Evolutionary conservation across 805 yeast genomes (phyloP).

Genomic region (Maudiozyma turicensis): DNA sequence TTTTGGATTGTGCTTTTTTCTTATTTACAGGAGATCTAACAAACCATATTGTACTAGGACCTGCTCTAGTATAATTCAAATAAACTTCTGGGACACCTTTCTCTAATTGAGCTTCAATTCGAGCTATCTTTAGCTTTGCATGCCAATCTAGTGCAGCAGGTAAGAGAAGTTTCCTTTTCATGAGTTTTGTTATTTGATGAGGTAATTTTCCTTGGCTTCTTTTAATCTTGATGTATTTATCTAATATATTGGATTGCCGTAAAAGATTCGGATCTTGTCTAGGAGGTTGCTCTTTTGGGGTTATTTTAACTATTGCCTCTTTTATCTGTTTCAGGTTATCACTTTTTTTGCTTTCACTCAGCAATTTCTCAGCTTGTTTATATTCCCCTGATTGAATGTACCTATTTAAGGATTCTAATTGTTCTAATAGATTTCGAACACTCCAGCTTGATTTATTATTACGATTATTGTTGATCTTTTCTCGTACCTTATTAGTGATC

Average conservation of each 20-base stretch:
- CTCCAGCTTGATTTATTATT: constrained; percentile 22
- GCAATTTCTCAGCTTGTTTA: neutral
- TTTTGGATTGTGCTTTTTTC: constrained; percentile 19
- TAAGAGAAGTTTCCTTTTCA: constrained; percentile 12
- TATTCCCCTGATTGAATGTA: constrained; percentile 1
- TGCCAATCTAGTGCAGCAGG: constrained; percentile 24
- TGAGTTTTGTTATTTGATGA: constrained; percentile 7
- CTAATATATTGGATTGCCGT: constrained; percentile 10
- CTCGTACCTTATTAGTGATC: neutral
- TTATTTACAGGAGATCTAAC: constrained; percentile 24
- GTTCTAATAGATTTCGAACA: constrained; percentile 9
- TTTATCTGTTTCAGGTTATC: neutral
- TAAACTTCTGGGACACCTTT: constrained; percentile 21
- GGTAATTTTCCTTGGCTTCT: constrained; percentile 12
- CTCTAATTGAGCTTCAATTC: constrained; percentile 13
- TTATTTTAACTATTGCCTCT: neutral
- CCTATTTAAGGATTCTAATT: constrained; percentile 11
- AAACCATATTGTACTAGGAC: constrained; percentile 24
- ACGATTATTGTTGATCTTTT: constrained; percentile 9
- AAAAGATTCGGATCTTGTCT: constrained; percentile 6
- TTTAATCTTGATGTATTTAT: constrained; percentile 11
- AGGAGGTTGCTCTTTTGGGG: neutral
- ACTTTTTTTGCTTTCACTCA: neutral
- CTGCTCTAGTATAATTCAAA: constrained; percentile 18
- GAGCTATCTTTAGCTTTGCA: constrained; percentile 10